phyloP scores from a whole-genome alignment of 352 stramenopile species.

The Phytophthora litchii region DNA sequence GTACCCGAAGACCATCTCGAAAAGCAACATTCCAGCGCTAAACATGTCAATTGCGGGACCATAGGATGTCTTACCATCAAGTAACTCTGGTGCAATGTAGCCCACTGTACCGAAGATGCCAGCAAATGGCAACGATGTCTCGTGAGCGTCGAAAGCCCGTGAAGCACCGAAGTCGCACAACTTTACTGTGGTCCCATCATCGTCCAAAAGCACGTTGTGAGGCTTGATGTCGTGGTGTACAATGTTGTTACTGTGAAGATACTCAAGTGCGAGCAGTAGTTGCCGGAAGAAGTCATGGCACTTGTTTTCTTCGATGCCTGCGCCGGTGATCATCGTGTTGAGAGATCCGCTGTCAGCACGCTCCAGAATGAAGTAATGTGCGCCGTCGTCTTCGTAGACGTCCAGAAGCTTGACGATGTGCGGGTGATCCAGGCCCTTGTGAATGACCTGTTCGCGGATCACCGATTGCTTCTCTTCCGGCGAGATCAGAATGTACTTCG shows the following conservation, averaged over 20 bases:
- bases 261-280: conserved; percentile 65
- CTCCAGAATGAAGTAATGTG: conserved; percentile 80
- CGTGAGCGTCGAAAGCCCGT: conserved; percentile 59
- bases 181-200: conserved; percentile 56
- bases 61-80: conserved; percentile 59
- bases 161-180: conserved; percentile 88
- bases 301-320: conserved; percentile 54
- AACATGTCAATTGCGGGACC: conserved; percentile 76
- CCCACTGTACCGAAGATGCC: conserved; percentile 75
- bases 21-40: conserved; percentile 71
- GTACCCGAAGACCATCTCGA: conserved; percentile 82
- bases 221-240: conserved; percentile 93
- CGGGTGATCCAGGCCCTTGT: conserved; percentile 66
- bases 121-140: conserved; percentile 60
- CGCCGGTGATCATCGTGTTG: conserved; percentile 52
- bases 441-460: conserved; percentile 73
- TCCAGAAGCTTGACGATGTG: conserved; percentile 82
- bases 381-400: conserved; percentile 72
- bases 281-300: conserved; percentile 65
- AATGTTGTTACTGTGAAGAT: conserved; percentile 77
- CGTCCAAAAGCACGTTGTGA: conserved; percentile 75
- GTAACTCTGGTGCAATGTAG: conserved; percentile 74
- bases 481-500: conserved; percentile 73
- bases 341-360: conserved; percentile 63
- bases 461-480: conserved; percentile 76